Base-by-base conservation (phyloP, 2,329 filamentous ascomycete species). In the Malbranchea cinnamomea region DNA sequence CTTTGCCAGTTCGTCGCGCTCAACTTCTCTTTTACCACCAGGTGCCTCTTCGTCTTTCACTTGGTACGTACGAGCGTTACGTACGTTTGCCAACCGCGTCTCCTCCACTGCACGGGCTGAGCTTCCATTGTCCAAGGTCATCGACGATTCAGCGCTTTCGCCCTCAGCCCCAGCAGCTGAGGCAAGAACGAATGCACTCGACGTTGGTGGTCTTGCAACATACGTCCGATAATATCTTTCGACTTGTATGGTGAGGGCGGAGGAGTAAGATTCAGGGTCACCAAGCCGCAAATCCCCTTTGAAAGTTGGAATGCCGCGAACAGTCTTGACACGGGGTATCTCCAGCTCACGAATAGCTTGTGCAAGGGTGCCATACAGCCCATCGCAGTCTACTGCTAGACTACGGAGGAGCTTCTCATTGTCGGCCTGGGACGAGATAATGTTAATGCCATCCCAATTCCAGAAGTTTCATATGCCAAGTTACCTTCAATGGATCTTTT, bases 141-240 rank as follows among this genome's bases (percentile, higher is more conserved):
- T 53, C 2, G 66, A 62, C 5, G 66, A 66, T 37, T 76, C 65
- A 2, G 66, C 59, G 21, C 54, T 63, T 2, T 56, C 51, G 5
- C 60, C 57, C 17, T 35, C 30, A 9, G 48, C 42, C n/a, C 49
- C 47, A 17, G 58, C 40, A 23, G 63, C 61, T 15, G 61, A 54
- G 20, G 60, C 56, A 4, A 66, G 46, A 15, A 83, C 77, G 33
- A 87, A 91, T 1, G 73, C 78, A 48, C 74, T 91, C 15, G 87
- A 83, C 6, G 77, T 67, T 2, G 76, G 73, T 1, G 84, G 68
- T 37, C 69, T 70, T 5, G 83, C 82, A 16, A 77, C 59, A 54
- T 85, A 82, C 1, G 79, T 89, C 51, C 79, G 79, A 43, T 85
- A 87, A 50, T 91, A 98, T 33, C 89, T 72, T 53, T 95, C 84